A percentile compares a stretch with the other conserved stretches of the same genome.
These are phyloP conservation scores for Aspergillus transmontanensis DNA, from an alignment of 2,329 filamentous ascomycete species.

Conservation along the genomic window DNA sequence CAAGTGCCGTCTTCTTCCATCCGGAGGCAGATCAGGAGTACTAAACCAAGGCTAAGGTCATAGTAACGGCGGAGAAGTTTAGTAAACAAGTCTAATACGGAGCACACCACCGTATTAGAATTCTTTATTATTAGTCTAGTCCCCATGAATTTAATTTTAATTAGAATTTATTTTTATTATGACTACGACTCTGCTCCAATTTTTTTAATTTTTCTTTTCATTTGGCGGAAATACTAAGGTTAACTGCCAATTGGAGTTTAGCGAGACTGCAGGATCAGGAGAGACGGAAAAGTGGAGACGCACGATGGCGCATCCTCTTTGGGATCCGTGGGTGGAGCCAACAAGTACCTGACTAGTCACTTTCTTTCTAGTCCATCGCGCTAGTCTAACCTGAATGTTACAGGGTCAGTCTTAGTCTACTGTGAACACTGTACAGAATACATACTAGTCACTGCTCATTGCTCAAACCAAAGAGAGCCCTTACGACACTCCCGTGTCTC, in stretches of 20 bases:
- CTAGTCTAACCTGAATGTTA: background rate
- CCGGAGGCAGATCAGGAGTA: conserved; percentile 8
- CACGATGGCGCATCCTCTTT: conserved; percentile 4
- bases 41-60: background rate
- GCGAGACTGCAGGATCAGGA: background rate
- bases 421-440: background rate
- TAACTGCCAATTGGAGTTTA: background rate
- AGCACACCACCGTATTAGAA: background rate
- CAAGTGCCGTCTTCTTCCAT: background rate
- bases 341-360: conserved; percentile 3
- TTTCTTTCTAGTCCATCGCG: background rate
- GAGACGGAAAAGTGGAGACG: conserved; percentile 1
- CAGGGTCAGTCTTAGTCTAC: background rate
- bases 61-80: background rate
- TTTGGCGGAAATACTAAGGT: conserved; percentile 1
- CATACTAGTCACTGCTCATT: background rate
- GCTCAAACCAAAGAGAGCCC: background rate
- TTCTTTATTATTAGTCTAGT: conserved; percentile 4
- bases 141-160: background rate
- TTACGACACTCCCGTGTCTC: background rate
- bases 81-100: background rate
- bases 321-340: background rate
- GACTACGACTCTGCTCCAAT: background rate
- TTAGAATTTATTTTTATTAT: conserved; percentile 5
- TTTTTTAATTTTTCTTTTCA: background rate